Base-by-base conservation (phyloP, 768 basidiomycete species). In the Pisolithus marmoratus region DNA sequence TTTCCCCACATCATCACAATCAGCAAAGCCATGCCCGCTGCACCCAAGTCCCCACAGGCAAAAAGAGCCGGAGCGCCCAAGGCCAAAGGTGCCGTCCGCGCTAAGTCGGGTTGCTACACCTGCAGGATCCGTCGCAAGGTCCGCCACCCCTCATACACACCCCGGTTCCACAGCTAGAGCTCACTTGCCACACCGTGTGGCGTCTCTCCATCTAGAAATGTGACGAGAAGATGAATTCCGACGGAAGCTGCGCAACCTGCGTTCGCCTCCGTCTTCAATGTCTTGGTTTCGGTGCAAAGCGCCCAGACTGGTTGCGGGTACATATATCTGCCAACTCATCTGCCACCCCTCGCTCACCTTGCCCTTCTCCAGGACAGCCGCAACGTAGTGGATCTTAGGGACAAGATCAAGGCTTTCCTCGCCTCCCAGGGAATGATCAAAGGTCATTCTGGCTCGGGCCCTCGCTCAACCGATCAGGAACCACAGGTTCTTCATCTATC, bases 391-490 rank as follows among this genome's bases (percentile, higher is more conserved):
- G 79, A 80, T 54, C 71, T 89, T 38, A 78, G 88, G 50, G 86
- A 88, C 59, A 86, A 82, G 70, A 90, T 90, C 63, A 91, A 90
- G 71, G 69, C 71, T 1, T 87, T 88, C 61, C 76, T 91, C 22
- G 86, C 86, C 0, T 79, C 86, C 0, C 87, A 90, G 65, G 89
- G 89, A 45, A 88, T 90, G 87, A 90, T 92, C 69, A 91, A 91
- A 69, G 90, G 90, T 26, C 88, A 90, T 60, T 85, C 89, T 19
- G 85, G 85, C 51, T 72, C 84, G 24, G 83, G 80, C 2, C 75
- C 84, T 19, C 82, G 84, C 41, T 68, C 73, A 20, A 61, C 73
- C 34, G 84, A 84, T 2, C 78, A 77, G 17, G 82, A 81, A 31
- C 77, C 74, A 14, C 77, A 76, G 42, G 74, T 84, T 51, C 74